A percentile compares a stretch with the other conserved stretches of the same genome.
These are phyloP conservation scores for Gracilaria vermiculophylla DNA, from an alignment of 23 red algal genomes.

Conservation along the genomic window DNA sequence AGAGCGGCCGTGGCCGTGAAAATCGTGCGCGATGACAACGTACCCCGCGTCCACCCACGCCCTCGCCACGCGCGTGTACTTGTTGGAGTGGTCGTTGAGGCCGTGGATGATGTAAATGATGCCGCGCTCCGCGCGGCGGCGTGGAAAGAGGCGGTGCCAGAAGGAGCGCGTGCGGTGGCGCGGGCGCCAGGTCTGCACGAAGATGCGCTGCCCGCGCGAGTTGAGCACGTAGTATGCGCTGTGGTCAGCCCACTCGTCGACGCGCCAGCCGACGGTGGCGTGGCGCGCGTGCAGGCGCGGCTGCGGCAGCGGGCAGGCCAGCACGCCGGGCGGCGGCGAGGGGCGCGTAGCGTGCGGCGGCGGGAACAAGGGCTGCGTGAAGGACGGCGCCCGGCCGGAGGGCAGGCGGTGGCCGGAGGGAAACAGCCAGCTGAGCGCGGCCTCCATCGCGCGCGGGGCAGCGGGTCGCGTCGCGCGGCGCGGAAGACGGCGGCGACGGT, in stretches of 20 bases:
- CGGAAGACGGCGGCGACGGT: neutral
- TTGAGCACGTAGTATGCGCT: constrained; percentile 64
- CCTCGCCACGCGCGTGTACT: constrained; percentile 58
- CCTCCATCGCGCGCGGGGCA: constrained; percentile 58
- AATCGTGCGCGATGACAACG: constrained; percentile 78
- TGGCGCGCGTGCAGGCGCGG: constrained; percentile 7
- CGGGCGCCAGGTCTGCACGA: constrained; percentile 76
- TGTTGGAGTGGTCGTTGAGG: constrained; percentile 77
- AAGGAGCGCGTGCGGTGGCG: neutral
- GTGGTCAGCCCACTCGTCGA: constrained; percentile 57
- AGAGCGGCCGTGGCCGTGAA: constrained; percentile 77
- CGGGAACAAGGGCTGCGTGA: constrained; percentile 50
- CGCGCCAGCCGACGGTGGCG: constrained; percentile 47
- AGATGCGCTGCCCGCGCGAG: constrained; percentile 71
- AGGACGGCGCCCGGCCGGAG: constrained; percentile 38
- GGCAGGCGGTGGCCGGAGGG: constrained; percentile 36
- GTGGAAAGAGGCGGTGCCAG: neutral
- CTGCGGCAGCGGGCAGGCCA: constrained; percentile 44
- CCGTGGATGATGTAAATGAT: constrained; percentile 78
- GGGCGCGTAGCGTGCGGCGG: neutral
- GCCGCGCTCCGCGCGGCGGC: neutral
- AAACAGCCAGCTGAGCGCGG: constrained; percentile 53
- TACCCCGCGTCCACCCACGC: constrained; percentile 67
- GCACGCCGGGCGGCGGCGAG: constrained; percentile 19
- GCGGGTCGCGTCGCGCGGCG: too few species aligned